Evolutionary conservation across 2,329 filamentous ascomycete genomes (phyloP).

Genomic region (Fusarium sp.): DNA sequence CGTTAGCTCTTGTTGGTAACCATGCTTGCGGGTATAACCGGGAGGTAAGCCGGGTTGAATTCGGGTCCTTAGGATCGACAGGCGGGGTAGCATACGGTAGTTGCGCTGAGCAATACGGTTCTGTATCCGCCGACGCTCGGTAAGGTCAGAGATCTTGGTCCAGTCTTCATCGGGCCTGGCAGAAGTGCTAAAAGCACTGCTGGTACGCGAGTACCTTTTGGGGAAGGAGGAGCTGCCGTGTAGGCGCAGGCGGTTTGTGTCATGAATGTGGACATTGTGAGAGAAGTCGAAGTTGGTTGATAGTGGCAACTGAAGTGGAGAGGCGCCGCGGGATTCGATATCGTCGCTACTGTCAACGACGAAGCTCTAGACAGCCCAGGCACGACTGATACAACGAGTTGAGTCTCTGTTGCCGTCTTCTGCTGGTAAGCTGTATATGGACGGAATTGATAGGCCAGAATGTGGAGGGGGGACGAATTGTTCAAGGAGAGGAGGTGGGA

Average conservation of each 20-base stretch:
- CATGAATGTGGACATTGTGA: constrained; percentile 52
- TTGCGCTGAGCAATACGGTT: constrained; percentile 98
- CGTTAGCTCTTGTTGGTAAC: not conserved
- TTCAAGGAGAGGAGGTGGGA: constrained; percentile 8
- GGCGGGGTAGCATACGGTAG: constrained; percentile 77
- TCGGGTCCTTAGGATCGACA: constrained; percentile 37
- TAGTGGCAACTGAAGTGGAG: constrained; percentile 10
- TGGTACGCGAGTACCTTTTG: constrained; percentile 80
- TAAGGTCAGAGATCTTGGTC: constrained; percentile 98
- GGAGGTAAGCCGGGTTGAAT: not conserved
- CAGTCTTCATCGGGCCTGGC: constrained; percentile 98
- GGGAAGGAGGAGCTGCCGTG: constrained; percentile 52
- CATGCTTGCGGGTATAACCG: not conserved
- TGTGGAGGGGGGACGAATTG: not conserved
- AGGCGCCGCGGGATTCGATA: constrained; percentile 4
- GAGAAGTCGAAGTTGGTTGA: constrained; percentile 14
- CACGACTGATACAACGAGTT: constrained; percentile 7
- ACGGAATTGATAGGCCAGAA: constrained; percentile 17
- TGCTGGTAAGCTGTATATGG: constrained; percentile 14
- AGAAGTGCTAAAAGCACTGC: constrained; percentile 93
- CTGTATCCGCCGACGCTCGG: constrained; percentile 92
- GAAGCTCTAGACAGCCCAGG: constrained; percentile 26
- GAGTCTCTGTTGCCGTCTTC: constrained; percentile 16
- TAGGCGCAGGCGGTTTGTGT: constrained; percentile 51
- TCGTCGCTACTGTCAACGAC: constrained; percentile 23